Percentiles rank a stretch among this genome's conserved stretches.
Evolutionary conservation across 2,329 filamentous ascomycete species (phyloP).

Genomic region (Dichotomopilus funicola): DNA sequence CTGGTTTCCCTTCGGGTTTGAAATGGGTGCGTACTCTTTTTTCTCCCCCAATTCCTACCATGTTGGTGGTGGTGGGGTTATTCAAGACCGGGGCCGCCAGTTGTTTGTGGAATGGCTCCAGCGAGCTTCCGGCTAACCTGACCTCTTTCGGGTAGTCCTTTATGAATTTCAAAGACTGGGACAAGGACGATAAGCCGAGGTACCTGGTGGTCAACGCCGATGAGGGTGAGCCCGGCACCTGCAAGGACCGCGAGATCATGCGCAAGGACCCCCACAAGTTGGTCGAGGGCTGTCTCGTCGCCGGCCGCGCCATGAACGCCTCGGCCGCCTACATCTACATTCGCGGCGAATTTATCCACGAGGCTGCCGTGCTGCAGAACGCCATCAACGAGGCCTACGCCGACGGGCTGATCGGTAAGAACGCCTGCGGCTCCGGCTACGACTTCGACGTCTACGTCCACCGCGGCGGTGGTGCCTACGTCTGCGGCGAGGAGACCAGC

Average conservation of each 20-base stretch:
- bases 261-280: slow-evolving; percentile 99
- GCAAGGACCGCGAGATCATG: slow-evolving; percentile 99
- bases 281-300: slow-evolving; percentile 91
- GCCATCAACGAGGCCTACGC: slow-evolving; percentile 98
- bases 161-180: slow-evolving; percentile 99
- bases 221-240: slow-evolving; percentile 96
- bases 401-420: slow-evolving; percentile 93
- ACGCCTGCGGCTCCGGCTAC: slow-evolving; percentile 93
- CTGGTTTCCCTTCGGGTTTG: slow-evolving; percentile 94
- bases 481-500: slow-evolving; percentile 97
- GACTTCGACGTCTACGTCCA: slow-evolving; percentile 97
- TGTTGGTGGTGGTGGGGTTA: too few relatives aligned
- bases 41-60: not conserved
- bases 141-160: slow-evolving; percentile 61
- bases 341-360: slow-evolving; percentile 94
- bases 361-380: slow-evolving; percentile 85
- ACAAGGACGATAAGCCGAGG: slow-evolving; percentile 91
- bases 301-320: slow-evolving; percentile 97
- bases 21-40: slow-evolving; percentile 75
- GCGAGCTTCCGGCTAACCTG: slow-evolving; percentile 15
- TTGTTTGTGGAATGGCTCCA: too few relatives aligned
- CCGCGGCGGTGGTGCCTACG: slow-evolving; percentile 94
- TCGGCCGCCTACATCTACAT: slow-evolving; percentile 99
- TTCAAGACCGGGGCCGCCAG: too few relatives aligned
- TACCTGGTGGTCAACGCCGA: slow-evolving; percentile 98